Conservation (phyloP, 768 basidiomycete species). For the Amanita exitialis region DNA sequence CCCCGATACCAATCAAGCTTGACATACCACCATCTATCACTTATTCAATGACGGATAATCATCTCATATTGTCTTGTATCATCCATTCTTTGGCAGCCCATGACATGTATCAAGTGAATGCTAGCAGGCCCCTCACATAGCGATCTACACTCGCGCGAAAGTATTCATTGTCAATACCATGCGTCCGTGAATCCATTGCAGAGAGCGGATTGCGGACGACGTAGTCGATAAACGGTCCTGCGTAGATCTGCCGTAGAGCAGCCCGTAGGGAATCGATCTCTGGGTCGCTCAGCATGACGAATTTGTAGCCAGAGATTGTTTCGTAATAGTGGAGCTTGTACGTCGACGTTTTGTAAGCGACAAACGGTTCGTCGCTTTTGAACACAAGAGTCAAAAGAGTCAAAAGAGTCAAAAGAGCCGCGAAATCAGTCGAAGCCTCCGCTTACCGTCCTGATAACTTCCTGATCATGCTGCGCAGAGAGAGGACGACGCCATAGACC, state of each 20-base stretch:
- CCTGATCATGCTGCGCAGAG: slow-evolving; percentile 88
- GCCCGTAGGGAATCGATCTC: slow-evolving; percentile 73
- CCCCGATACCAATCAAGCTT: slow-evolving; percentile 4
- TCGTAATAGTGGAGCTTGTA: slow-evolving; percentile 95
- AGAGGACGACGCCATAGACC: slow-evolving; percentile 92
- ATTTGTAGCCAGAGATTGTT: slow-evolving; percentile 87
- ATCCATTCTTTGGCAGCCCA: slow-evolving; percentile 1
- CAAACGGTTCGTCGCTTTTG: slow-evolving; percentile 81
- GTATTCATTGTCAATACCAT: slow-evolving; percentile 90
- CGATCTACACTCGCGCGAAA: slow-evolving; percentile 77
- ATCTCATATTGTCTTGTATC: not conserved
- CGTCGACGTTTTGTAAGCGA: slow-evolving; percentile 79
- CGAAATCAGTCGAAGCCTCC: not conserved
- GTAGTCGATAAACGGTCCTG: slow-evolving; percentile 89
- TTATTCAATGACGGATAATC: slow-evolving; percentile 5
- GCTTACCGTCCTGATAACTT: slow-evolving; percentile 80
- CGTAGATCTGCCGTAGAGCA: slow-evolving; percentile 80
- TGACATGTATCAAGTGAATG: slow-evolving; percentile 24
- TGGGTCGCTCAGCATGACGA: slow-evolving; percentile 89
- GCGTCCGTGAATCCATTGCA: slow-evolving; percentile 70
- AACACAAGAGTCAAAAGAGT: not conserved
- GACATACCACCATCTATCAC: slow-evolving; percentile 6
- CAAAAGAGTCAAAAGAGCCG: too few species aligned
- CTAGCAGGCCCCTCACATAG: slow-evolving; percentile 49
- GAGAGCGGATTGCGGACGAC: slow-evolving; percentile 90